Conservation (phyloP, 768 basidiomycete species). For the Naganishia antarctica region DNA sequence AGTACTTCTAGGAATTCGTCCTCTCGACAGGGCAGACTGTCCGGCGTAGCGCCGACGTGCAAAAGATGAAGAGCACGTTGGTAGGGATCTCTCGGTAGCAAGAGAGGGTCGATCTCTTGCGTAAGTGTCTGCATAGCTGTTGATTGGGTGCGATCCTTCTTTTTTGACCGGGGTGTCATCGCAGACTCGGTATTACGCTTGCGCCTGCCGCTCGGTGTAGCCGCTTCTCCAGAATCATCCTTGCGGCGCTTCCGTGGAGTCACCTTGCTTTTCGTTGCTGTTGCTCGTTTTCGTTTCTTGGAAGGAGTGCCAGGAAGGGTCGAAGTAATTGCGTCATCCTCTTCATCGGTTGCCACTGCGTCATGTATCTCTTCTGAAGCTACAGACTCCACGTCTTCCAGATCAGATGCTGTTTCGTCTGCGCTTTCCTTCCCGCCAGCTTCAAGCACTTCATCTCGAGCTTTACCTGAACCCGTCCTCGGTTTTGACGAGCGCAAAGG, state of each 20-base stretch:
- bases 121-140: constrained; percentile 12
- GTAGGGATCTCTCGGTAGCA: constrained; percentile 73
- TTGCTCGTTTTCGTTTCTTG: constrained; percentile 24
- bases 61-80: constrained; percentile 80
- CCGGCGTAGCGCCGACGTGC: constrained; percentile 88
- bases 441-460: not conserved
- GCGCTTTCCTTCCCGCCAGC: constrained; percentile 18
- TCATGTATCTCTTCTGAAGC: constrained; percentile 23
- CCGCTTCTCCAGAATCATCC: constrained; percentile 44
- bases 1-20: constrained; percentile 74
- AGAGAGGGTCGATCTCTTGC: constrained; percentile 48
- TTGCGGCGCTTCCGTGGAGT: constrained; percentile 30
- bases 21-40: constrained; percentile 80
- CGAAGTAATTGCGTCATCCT: constrained; percentile 39
- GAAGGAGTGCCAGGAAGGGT: constrained; percentile 16
- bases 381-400: constrained; percentile 26
- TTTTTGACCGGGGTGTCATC: constrained; percentile 9
- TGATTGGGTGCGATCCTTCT: not conserved
- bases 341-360: constrained; percentile 15
- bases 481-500: not conserved
- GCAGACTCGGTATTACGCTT: constrained; percentile 3
- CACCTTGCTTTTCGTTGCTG: constrained; percentile 32
- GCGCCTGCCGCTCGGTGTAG: constrained; percentile 56
- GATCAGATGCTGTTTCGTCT: constrained; percentile 25
- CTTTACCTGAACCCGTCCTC: not conserved